Percentiles rank a stretch among this genome's conserved stretches.
Evolutionary conservation across 1,139 yeast species (phyloP).

Genomic region (Saccharomyces pastorianus): DNA sequence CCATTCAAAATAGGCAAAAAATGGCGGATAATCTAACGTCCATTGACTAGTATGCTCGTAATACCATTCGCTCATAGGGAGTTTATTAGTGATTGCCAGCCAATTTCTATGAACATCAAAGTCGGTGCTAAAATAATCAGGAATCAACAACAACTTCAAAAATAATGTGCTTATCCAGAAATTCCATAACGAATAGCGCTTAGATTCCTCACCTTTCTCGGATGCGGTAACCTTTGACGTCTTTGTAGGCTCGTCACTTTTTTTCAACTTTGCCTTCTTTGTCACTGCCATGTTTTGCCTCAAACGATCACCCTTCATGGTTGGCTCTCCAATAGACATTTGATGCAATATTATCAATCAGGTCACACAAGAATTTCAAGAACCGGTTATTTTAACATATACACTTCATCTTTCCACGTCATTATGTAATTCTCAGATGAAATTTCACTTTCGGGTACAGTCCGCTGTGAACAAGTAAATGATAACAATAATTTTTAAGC

Average conservation of each 20-base stretch:
- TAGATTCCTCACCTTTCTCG: constrained; percentile 5
- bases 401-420: neutral
- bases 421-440: neutral
- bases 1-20: constrained; percentile 94
- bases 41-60: constrained; percentile 77
- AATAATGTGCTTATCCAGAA: constrained; percentile 56
- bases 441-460: neutral
- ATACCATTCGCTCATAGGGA: constrained; percentile 81
- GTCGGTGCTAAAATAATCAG: constrained; percentile 50
- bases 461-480: neutral
- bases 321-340: neutral
- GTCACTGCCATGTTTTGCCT: neutral
- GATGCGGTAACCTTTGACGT: neutral
- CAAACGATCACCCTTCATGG: neutral
- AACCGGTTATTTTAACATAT: neutral
- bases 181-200: constrained; percentile 48
- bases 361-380: neutral
- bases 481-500: neutral
- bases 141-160: constrained; percentile 42
- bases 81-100: constrained; percentile 80
- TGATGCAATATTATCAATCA: neutral
- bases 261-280: constrained; percentile 2
- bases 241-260: neutral
- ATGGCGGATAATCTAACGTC: constrained; percentile 97
- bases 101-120: constrained; percentile 96